Conservation (phyloP, 192 early-diverging fungal species). For the Haplosporangium gracile region DNA sequence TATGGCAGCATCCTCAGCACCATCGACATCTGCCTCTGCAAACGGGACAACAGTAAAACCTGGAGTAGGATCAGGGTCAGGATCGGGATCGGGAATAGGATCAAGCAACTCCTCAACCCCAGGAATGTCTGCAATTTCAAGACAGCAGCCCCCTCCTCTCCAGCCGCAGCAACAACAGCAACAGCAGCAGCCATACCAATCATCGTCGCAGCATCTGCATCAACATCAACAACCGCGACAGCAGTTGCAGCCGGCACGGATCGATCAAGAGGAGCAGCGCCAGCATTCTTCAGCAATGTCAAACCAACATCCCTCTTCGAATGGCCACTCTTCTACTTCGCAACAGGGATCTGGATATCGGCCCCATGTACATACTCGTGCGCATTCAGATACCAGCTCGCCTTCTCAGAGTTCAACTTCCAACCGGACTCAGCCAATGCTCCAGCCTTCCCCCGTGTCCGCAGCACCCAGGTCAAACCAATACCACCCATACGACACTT, state of each 20-base stretch:
- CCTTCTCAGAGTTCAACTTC: neutral
- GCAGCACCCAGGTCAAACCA: neutral
- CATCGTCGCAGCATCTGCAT: neutral
- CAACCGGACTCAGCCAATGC: neutral
- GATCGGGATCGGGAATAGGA: neutral
- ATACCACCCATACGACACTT: conserved; percentile 4
- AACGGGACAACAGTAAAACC: neutral
- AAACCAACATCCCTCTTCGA: neutral
- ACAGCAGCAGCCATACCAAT: neutral
- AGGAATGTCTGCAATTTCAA: conserved; percentile 3
- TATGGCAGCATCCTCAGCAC: neutral
- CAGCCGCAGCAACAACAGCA: neutral
- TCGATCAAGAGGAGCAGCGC: neutral
- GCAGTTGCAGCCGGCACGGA: neutral
- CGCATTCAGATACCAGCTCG: neutral
- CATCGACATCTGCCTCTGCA: conserved; percentile 7
- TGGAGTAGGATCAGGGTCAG: neutral
- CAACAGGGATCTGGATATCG: neutral
- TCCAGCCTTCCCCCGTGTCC: neutral
- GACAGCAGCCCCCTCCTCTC: neutral
- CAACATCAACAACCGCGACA: neutral
- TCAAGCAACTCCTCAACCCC: neutral
- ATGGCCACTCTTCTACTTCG: neutral
- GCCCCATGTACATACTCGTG: neutral
- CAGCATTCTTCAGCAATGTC: neutral